Evolutionary conservation across 2,329 filamentous ascomycete species (phyloP).

Genomic region (Cylindrodendrum hubeiense): DNA sequence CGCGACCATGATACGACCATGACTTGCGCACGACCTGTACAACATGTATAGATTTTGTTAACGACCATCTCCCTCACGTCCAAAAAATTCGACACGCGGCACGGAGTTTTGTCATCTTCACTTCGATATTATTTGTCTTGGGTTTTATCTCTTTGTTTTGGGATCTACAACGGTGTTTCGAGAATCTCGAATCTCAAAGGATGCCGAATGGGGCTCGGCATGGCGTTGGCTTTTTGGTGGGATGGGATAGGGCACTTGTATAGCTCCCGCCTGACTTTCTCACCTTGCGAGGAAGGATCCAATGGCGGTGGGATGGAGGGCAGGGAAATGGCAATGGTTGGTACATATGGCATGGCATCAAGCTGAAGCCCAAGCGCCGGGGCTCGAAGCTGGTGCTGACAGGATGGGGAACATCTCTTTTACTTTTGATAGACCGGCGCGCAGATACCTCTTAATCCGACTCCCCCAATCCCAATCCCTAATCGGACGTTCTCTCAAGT

Average conservation of each 20-base stretch:
- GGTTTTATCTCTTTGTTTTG: slow-evolving; percentile 5
- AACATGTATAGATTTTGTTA: slow-evolving; percentile 41
- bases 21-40: slow-evolving; percentile 24
- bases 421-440: slow-evolving; percentile 20
- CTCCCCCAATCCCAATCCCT: slow-evolving; percentile 4
- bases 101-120: slow-evolving; percentile 35
- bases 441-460: slow-evolving; percentile 26
- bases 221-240: slow-evolving; percentile 27
- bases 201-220: slow-evolving; percentile 24
- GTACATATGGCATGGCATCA: slow-evolving; percentile 15
- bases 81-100: slow-evolving; percentile 36
- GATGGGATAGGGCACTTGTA: slow-evolving; percentile 5
- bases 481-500: not conserved
- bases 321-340: slow-evolving; percentile 5
- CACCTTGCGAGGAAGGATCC: not conserved
- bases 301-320: slow-evolving; percentile 15
- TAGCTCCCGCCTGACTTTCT: not conserved
- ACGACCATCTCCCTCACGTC: slow-evolving; percentile 40
- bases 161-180: slow-evolving; percentile 20
- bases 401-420: slow-evolving; percentile 14
- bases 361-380: slow-evolving; percentile 15
- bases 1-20: slow-evolving; percentile 16
- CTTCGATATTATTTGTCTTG: slow-evolving; percentile 23
- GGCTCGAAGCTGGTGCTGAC: slow-evolving; percentile 14
- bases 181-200: slow-evolving; percentile 8